Percentiles rank a stretch among this genome's conserved stretches.
phyloP scores from a whole-genome alignment of 768 basidiomycete genomes.

The Amanita jacksonii region DNA sequence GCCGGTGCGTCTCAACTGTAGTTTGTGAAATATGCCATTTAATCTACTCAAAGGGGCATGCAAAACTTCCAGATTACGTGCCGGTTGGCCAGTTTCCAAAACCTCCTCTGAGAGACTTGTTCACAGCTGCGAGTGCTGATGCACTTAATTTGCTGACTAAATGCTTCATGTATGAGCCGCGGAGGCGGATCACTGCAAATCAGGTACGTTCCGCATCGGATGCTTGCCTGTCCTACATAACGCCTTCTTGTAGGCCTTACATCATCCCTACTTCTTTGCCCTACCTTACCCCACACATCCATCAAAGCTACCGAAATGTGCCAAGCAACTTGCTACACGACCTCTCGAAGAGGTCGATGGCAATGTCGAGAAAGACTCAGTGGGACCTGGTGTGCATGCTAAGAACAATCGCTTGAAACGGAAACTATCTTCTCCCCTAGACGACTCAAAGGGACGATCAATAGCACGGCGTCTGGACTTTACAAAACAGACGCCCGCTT shows the following conservation, averaged over 20 bases:
- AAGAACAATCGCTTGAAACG: slow-evolving; percentile 56
- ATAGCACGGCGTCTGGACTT: slow-evolving; percentile 71
- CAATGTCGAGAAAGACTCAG: slow-evolving; percentile 45
- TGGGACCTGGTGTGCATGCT: slow-evolving; percentile 46
- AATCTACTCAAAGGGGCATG: slow-evolving; percentile 67
- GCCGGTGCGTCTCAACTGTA: slow-evolving; percentile 52
- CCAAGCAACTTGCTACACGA: slow-evolving; percentile 30
- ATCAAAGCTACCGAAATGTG: slow-evolving; percentile 76
- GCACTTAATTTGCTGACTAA: slow-evolving; percentile 74
- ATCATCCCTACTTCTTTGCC: slow-evolving; percentile 81
- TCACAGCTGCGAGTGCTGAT: slow-evolving; percentile 84
- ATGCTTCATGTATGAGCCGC: slow-evolving; percentile 81
- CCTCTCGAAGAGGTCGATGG: slow-evolving; percentile 75
- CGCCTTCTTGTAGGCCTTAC: slow-evolving; percentile 50
- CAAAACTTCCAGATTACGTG: slow-evolving; percentile 83
- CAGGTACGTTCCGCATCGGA: slow-evolving; percentile 42
- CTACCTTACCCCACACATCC: slow-evolving; percentile 85
- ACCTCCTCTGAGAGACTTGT: slow-evolving; percentile 73
- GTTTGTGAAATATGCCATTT: neutral
- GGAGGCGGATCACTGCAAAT: slow-evolving; percentile 66
- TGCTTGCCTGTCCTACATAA: slow-evolving; percentile 2
- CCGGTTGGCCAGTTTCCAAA: slow-evolving; percentile 81
- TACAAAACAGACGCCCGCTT: slow-evolving; percentile 29
- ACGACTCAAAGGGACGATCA: slow-evolving; percentile 40
- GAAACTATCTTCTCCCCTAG: slow-evolving; percentile 53